phyloP scores from a whole-genome alignment of 768 basidiomycete genomes.

The Asterophora parasitica region DNA sequence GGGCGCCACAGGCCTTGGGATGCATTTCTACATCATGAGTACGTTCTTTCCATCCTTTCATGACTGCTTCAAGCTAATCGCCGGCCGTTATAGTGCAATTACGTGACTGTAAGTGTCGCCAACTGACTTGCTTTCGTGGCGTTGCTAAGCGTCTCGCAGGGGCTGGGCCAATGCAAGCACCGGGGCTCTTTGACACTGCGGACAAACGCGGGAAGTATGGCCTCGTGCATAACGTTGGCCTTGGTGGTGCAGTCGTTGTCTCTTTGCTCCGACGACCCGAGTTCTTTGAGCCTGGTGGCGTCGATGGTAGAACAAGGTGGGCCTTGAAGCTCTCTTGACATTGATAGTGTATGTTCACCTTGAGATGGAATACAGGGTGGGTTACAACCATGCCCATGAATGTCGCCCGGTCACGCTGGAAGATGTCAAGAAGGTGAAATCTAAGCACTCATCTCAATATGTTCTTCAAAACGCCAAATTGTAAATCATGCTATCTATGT shows the following conservation, averaged over 20 bases:
- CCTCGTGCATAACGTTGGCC: conserved; percentile 78
- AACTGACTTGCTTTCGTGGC: background rate
- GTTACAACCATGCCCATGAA: conserved; percentile 77
- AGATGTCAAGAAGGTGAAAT: conserved; percentile 76
- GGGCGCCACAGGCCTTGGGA: conserved; percentile 77
- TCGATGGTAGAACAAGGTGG: conserved; percentile 64
- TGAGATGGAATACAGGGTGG: conserved; percentile 41
- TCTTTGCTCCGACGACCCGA: conserved; percentile 73
- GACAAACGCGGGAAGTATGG: conserved; percentile 76
- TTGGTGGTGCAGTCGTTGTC: conserved; percentile 77
- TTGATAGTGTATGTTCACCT: background rate
- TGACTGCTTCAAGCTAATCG: too few species aligned
- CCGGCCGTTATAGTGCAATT: conserved; percentile 55
- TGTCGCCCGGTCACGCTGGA: conserved; percentile 54
- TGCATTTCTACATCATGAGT: conserved; percentile 87
- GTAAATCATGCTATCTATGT: conserved; percentile 16
- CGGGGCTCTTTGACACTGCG: conserved; percentile 54
- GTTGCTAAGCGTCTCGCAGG: conserved; percentile 32
- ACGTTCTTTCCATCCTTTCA: conserved; percentile 18
- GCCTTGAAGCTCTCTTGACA: conserved; percentile 5
- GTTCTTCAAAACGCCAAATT: conserved; percentile 46
- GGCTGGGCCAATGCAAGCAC: conserved; percentile 83
- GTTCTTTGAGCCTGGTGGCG: conserved; percentile 63
- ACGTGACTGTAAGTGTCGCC: conserved; percentile 48
- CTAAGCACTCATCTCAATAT: conserved; percentile 52